Base-by-base conservation (phyloP, 2,329 filamentous ascomycete genomes). In the Penicillium aurantiogriseum region DNA sequence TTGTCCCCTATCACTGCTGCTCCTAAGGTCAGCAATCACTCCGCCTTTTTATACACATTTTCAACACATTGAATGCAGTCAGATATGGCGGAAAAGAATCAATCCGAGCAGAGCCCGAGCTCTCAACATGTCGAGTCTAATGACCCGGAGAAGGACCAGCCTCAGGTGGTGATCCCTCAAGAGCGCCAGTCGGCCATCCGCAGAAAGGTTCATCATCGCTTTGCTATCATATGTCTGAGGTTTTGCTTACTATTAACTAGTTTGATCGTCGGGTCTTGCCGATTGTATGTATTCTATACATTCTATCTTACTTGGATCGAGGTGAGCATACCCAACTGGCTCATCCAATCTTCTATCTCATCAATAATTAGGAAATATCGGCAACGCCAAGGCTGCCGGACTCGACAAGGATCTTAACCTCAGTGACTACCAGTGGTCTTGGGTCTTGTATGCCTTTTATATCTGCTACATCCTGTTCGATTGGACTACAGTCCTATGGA, bases 391-490 rank as follows among this genome's bases (percentile, higher is more conserved):
- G 40, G 60, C 65, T 1, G 67, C 63, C 0, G 67, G 67, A 17
- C 55, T 67, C 4, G 58, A 61, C 17, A 57, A 48, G 1, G 65
- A 66, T 51, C 59, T 70, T 7, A 38, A 59, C 1, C 54, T 68
- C 4, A 51, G 45, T 43, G 59, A 61, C 25, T 48, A 53, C 1
- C 62, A 69, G 42, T 69, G 65, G 63, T 57, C 65, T 1, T 69
- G 66, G 67, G 61, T 68, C 0, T 43, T 69, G n/a, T 62, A 66
- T 42, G 56, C 64, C 0, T 68, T 69, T 21, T 68, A 69, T 39
- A 67, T 68, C 17, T 65, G 55, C 38, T 69, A 68, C 23, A 64
- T 67, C 23, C 5, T 65, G 21, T 68, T 69, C 17, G 66, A 68
- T 27, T 69, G 67, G 67, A 63, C 64, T 0, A 66, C 64, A 0